These are phyloP conservation scores for Pseudopithomyces maydicus DNA, from an alignment of 2,329 filamentous ascomycete genomes.

Conservation along the genomic window DNA sequence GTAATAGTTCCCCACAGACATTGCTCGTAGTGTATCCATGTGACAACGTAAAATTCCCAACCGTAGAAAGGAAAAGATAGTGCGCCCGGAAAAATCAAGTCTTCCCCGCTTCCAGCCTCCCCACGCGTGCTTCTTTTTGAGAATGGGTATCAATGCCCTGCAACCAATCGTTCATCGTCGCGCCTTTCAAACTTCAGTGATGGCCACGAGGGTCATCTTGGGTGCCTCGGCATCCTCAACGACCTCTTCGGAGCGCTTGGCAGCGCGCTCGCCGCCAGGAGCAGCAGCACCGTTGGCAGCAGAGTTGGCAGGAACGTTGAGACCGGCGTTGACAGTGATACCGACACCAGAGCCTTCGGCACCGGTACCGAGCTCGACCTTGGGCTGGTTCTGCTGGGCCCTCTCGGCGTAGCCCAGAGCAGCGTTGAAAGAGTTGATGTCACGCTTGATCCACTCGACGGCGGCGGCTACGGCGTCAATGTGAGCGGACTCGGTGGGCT, in stretches of 20 bases:
- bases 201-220: conserved; percentile 48
- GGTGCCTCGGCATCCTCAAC: conserved; percentile 38
- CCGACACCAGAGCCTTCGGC: conserved; percentile 46
- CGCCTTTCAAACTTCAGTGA: conserved; percentile 40
- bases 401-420: conserved; percentile 55
- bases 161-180: background rate
- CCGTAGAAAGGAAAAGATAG: conserved; percentile 6
- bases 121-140: conserved; percentile 7
- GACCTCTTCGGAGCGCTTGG: conserved; percentile 37
- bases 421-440: conserved; percentile 55
- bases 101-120: conserved; percentile 3
- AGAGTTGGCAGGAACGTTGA: conserved; percentile 44
- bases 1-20: background rate
- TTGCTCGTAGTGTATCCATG: conserved; percentile 3
- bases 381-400: conserved; percentile 53
- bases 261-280: conserved; percentile 14
- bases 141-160: conserved; percentile 12
- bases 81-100: background rate
- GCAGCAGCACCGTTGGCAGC: conserved; percentile 40
- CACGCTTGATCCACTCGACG: conserved; percentile 52
- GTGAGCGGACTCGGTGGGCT: conserved; percentile 23
- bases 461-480: conserved; percentile 39
- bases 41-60: conserved; percentile 2
- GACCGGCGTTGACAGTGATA: conserved; percentile 44
- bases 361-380: conserved; percentile 56